Base-by-base conservation (phyloP, 2,329 filamentous ascomycete species). In the Microcyclospora pomicola region DNA sequence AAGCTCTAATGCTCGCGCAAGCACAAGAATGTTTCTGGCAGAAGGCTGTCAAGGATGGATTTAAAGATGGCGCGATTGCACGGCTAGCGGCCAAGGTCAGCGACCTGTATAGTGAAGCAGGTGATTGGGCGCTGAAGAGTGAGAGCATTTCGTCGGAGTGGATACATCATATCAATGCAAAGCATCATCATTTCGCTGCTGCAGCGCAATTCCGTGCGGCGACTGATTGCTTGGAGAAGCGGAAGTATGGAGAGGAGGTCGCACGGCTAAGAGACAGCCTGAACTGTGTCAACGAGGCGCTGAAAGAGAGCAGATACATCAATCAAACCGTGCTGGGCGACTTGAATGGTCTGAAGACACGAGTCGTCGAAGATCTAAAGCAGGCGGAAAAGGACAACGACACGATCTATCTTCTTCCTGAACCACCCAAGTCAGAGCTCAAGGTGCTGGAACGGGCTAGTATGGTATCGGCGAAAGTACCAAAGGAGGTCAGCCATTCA, bases 21-120 rank as follows among this genome's bases (percentile, higher is more conserved):
- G 87, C 82, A 19, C 91, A 98, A 56, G 91, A 98, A 63, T 96
- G 87, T 57, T 96, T 91, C 61, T 98, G 91, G 91, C 82, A 91
- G 50, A 96, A 94, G 58, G 88, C 91, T 1, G 87, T 93, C 41
- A 87, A 92, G 66, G 88, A 95, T 56, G 78, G 80, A 15, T 77
- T 94, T 63, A 95, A 93, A 59, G 91, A 98, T 56, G 82, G 77
- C 1, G 84, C 81, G 0, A 93, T 98, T 44, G 83, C 91, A 2
- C 91, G 92, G 57, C 69, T 98, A 13, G 87, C 91, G 4, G 85
- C 85, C 3, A 77, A 85, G 43, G 86, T 96, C 3, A 92, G 84
- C 2, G 91, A 98, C 54, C 73, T 93, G 32, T 98, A 96, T 61
- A 82, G 77, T 37, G 67, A 79, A 38, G 85, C 87, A 0, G 79